Evolutionary conservation across 495 filamentous ascomycete genomes (phyloP).

Genomic region (Lepraria neglecta): DNA sequence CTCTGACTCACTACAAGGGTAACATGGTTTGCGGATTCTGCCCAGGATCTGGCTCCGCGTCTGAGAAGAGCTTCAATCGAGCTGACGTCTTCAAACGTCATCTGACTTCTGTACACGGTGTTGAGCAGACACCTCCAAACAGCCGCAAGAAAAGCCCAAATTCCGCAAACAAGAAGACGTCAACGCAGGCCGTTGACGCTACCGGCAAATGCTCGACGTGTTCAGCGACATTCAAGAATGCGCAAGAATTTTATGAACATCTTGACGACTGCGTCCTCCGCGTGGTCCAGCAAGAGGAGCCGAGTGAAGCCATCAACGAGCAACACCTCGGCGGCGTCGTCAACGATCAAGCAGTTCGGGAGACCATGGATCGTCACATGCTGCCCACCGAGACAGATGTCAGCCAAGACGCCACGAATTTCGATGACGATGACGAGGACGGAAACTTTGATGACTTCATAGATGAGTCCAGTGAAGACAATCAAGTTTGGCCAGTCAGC

Average conservation of each 20-base stretch:
- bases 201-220: slow-evolving; percentile 97
- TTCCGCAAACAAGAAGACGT: slow-evolving; percentile 40
- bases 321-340: slow-evolving; percentile 74
- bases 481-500: slow-evolving; percentile 41
- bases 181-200: slow-evolving; percentile 60
- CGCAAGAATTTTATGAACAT: slow-evolving; percentile 99
- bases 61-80: slow-evolving; percentile 97
- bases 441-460: slow-evolving; percentile 59
- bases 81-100: slow-evolving; percentile 99
- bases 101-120: slow-evolving; percentile 84
- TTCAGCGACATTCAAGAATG: slow-evolving; percentile 80
- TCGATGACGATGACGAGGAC: slow-evolving; percentile 53
- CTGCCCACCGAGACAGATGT: slow-evolving; percentile 54
- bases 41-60: slow-evolving; percentile 80
- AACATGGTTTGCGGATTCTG: slow-evolving; percentile 99
- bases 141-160: slow-evolving; percentile 75
- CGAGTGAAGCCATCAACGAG: slow-evolving; percentile 92
- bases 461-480: slow-evolving; percentile 53
- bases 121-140: slow-evolving; percentile 94
- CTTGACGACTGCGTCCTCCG: slow-evolving; percentile 96
- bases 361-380: slow-evolving; percentile 77
- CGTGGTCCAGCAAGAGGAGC: slow-evolving; percentile 95
- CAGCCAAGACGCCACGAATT: slow-evolving; percentile 43
- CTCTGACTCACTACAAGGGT: slow-evolving; percentile 96
- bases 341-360: slow-evolving; percentile 71